phyloP scores from a whole-genome alignment of 192 early-diverging fungal genomes.

The Nowakowskiella sp. region DNA sequence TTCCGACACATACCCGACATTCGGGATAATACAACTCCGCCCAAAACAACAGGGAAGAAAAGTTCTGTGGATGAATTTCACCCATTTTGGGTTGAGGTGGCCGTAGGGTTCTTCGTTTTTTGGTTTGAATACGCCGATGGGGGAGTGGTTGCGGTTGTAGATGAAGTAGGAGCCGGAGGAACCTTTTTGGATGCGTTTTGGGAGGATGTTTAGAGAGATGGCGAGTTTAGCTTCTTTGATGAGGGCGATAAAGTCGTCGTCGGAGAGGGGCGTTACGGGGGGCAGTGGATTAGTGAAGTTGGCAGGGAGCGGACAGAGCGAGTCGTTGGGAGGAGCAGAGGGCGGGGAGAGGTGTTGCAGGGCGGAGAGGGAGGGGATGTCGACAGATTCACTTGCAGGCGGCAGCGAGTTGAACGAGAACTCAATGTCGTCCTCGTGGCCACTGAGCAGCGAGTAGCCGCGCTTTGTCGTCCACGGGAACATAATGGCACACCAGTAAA shows the following conservation, averaged over 20 bases:
- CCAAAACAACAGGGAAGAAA: slow-evolving; percentile 87
- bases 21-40: slow-evolving; percentile 76
- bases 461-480: too few relatives aligned
- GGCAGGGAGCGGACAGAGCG: too few relatives aligned
- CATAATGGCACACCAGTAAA: too few relatives aligned
- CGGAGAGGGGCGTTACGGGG: slow-evolving; percentile 26
- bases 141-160: slow-evolving; percentile 58
- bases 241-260: slow-evolving; percentile 25
- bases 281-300: neutral
- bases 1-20: slow-evolving; percentile 83
- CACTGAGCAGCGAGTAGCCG: too few relatives aligned
- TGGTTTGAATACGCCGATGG: slow-evolving; percentile 86
- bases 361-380: too few relatives aligned
- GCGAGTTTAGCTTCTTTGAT: slow-evolving; percentile 34
- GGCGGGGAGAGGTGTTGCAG: too few relatives aligned
- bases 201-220: slow-evolving; percentile 40
- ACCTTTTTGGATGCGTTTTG: slow-evolving; percentile 48
- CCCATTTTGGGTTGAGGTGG: slow-evolving; percentile 79
- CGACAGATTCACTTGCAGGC: too few relatives aligned
- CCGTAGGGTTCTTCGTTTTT: slow-evolving; percentile 60
- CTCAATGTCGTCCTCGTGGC: too few relatives aligned
- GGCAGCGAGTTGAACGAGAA: too few relatives aligned
- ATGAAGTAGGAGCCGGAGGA: slow-evolving; percentile 92
- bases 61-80: slow-evolving; percentile 85
- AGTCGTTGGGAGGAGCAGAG: too few relatives aligned